Base-by-base conservation (phyloP, 805 yeast genomes). In the Suhomyces faveliae region DNA sequence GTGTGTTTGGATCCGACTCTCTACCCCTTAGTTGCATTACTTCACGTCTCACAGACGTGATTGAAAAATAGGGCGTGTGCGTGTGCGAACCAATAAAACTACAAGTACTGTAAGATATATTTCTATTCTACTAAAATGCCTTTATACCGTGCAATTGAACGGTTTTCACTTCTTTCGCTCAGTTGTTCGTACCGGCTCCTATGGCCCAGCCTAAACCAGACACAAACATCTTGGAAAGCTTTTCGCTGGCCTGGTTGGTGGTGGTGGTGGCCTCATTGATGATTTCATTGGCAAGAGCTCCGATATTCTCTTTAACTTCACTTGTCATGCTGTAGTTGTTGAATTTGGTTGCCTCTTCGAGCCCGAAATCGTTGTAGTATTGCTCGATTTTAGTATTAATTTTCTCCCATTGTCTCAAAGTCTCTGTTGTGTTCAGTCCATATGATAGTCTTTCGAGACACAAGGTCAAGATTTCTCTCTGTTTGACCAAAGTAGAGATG, bases 171-270 rank as follows among this genome's bases (percentile, higher is more conserved):
- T n/a, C n/a, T n/a, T n/a, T n/a, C n/a, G n/a, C n/a, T n/a, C n/a
- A n/a, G n/a, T n/a, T n/a, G n/a, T n/a, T n/a, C n/a, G n/a, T 24
- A 24, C 10, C 11, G 35, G 85, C 85, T 5, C 85, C 85, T 53
- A 80, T 77, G 3, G 85, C 84, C 85, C 85, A 80, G 3, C 84
- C 84, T 24, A 80, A 61, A 1, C 85, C 85, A 21, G 79, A 71
- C 2, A 77, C 82, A 46, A 80, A 64, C 47, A 80, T 56, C 47
- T 71, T 76, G 9, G 80, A 74, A 3, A 81, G 50, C 54, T 78
- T 80, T 35, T 76, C 82, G 39, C 71, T 57, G 0, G 75, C 76
- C 19, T 66, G 68, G 29, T 61, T 62, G 5, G 68, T 58, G 15
- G 70, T 58, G 15, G 57, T 57, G 4, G 67, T 53, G 11, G 71